Percentiles rank a stretch among this genome's conserved stretches.
phyloP scores from a whole-genome alignment of 106 monocot species.

The Dendrobium chrysotoxum region DNA sequence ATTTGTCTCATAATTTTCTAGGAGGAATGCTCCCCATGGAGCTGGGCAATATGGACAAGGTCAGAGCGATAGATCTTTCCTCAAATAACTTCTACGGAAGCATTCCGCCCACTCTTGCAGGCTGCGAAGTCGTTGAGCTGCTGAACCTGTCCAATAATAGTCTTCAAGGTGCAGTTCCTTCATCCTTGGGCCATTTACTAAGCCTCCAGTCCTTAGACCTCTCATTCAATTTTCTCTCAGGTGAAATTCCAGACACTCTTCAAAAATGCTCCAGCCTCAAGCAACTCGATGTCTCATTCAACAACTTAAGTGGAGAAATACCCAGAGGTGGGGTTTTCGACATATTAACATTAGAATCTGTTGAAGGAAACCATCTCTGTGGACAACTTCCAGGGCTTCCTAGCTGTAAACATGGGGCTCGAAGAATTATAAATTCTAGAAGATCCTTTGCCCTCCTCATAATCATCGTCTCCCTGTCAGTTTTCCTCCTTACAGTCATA shows the following conservation, averaged over 20 bases:
- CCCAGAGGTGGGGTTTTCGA: constrained; percentile 23
- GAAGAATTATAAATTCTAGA: constrained; percentile 17
- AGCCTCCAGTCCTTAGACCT: constrained; percentile 24
- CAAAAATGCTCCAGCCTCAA: constrained; percentile 16
- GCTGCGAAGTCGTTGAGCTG: constrained; percentile 17
- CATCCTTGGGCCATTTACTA: constrained; percentile 16
- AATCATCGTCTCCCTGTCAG: not conserved
- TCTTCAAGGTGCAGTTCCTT: constrained; percentile 28
- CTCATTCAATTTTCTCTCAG: constrained; percentile 34
- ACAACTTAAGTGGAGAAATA: constrained; percentile 32
- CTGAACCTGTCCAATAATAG: constrained; percentile 34
- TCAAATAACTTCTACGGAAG: constrained; percentile 21
- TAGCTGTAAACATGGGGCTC: constrained; percentile 12
- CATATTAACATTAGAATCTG: constrained; percentile 6
- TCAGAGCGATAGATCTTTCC: constrained; percentile 29
- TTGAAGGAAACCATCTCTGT: constrained; percentile 30
- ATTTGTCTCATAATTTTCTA: constrained; percentile 27
- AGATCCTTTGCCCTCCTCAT: constrained; percentile 5
- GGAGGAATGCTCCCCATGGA: constrained; percentile 21
- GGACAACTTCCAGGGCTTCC: constrained; percentile 17
- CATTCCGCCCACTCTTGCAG: constrained; percentile 26
- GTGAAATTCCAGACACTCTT: constrained; percentile 22
- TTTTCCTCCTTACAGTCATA: constrained; percentile 25
- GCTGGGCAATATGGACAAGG: constrained; percentile 30
- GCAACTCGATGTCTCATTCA: constrained; percentile 25